Base-by-base conservation (phyloP, 441 rosid genomes). In the Syzygium malaccense region DNA sequence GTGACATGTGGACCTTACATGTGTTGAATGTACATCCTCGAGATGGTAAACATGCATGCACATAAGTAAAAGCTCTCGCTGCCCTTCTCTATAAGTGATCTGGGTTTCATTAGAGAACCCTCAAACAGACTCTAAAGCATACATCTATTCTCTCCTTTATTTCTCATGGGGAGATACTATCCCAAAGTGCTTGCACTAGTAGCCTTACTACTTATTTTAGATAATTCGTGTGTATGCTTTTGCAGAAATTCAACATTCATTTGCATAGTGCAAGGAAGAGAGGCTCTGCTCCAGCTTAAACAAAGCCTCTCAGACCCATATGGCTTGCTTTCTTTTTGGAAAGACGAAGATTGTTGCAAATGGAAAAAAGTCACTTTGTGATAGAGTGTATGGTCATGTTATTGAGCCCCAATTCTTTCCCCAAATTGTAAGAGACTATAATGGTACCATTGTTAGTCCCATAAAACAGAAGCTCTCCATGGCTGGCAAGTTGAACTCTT, bases 271-370 rank as follows among this genome's bases (percentile, higher is more conserved):
- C 25, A 32, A 17, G 78, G 32, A 66, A 32, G 7, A 66, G 41
- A 66, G 37, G 78, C 78, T 66, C 37, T 66, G 11, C 25, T 66
- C 25, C 78, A 66, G 1, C 45, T 66, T 32, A 66, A 25, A 32
- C 25, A 0, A 66, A 66, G 6, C 7, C 78, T 66, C 45, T 66
- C 41, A 17, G 78, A 32, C 6, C 45, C 78, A 66, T 32, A 1
- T 32, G 23, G 2, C 37, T 66, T 9, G 57, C 91, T 91, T 37
- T 78, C 87, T 58, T 88, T 90, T 32, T 91, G 89, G 92, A 58
- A 32, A 11, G 83, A 49, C 9, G 41, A 26, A 28, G 90, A 90
- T 26, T 90, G 88, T 57, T 90, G 90, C 86, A 3, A 45, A 64
- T 88, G 90, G 91, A 48, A 58, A 32, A 88, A 87, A 26, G 60